Evolutionary conservation across 1,139 yeast species (phyloP).

Genomic region (Pichiaceae sp.): DNA sequence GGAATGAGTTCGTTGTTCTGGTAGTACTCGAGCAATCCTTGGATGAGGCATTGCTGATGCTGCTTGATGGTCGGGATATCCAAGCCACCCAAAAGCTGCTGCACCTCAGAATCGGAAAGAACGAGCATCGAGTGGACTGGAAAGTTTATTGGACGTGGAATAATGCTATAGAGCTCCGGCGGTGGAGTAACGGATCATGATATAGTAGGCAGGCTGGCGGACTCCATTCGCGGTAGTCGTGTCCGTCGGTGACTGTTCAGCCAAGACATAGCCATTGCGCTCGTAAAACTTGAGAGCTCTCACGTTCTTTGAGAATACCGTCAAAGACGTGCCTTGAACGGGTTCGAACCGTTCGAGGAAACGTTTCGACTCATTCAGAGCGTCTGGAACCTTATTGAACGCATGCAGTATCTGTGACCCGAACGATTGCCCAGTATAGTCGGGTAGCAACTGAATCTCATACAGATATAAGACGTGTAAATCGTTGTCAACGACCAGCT

Average conservation of each 20-base stretch:
- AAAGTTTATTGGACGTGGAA: neutral
- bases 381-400: conserved; percentile 25
- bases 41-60: conserved; percentile 20
- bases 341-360: conserved; percentile 8
- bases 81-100: conserved; percentile 12
- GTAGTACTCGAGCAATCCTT: conserved; percentile 22
- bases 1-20: conserved; percentile 28
- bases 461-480: conserved; percentile 34
- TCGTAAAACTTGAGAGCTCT: conserved; percentile 36
- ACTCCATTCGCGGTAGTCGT: conserved; percentile 30
- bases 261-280: conserved; percentile 29
- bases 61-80: conserved; percentile 7
- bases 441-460: conserved; percentile 35
- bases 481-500: conserved; percentile 24
- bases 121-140: conserved; percentile 19
- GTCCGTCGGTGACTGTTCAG: conserved; percentile 38
- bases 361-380: conserved; percentile 9
- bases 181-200: conserved; percentile 13
- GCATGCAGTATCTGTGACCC: conserved; percentile 27
- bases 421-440: conserved; percentile 22
- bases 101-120: conserved; percentile 20
- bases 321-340: conserved; percentile 30
- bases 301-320: conserved; percentile 40
- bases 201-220: conserved; percentile 36
- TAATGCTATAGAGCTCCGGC: neutral